phyloP scores from a whole-genome alignment of 495 filamentous ascomycete genomes.

The Letharia lupina region DNA sequence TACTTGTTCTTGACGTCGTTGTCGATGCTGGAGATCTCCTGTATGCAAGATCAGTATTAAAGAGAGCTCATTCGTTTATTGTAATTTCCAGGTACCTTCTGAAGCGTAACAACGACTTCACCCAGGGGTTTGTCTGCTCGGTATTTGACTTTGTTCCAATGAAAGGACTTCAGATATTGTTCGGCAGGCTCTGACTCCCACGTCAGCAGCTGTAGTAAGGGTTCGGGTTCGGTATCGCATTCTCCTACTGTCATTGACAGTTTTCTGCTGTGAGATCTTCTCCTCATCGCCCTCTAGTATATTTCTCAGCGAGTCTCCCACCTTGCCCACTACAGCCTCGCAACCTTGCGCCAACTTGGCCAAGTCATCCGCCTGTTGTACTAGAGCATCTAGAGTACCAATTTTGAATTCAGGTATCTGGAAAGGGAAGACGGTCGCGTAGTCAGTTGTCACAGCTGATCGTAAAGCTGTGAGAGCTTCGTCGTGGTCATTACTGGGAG shows the following conservation, averaged over 20 bases:
- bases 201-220: constrained; percentile 6
- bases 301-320: constrained; percentile 72
- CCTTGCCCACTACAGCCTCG: constrained; percentile 76
- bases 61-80: not conserved
- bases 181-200: constrained; percentile 69
- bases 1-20: constrained; percentile 91
- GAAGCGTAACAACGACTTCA: constrained; percentile 75
- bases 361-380: constrained; percentile 92
- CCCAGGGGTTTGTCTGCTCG: constrained; percentile 79
- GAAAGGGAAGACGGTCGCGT: constrained; percentile 70
- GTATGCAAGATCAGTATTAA: constrained; percentile 2
- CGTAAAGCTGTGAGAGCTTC: constrained; percentile 71
- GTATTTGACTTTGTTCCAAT: constrained; percentile 96
- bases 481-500: constrained; percentile 61
- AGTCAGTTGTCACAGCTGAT: constrained; percentile 61
- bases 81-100: constrained; percentile 54
- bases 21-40: constrained; percentile 83
- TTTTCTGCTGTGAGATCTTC: constrained; percentile 78
- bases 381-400: constrained; percentile 89
- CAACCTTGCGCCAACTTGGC: constrained; percentile 75
- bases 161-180: constrained; percentile 79
- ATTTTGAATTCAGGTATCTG: constrained; percentile 92
- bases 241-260: constrained; percentile 84
- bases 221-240: not conserved
- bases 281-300: constrained; percentile 77